Base-by-base conservation (phyloP, 441 rosid species). In the Cnidoscolus chayamansa region DNA sequence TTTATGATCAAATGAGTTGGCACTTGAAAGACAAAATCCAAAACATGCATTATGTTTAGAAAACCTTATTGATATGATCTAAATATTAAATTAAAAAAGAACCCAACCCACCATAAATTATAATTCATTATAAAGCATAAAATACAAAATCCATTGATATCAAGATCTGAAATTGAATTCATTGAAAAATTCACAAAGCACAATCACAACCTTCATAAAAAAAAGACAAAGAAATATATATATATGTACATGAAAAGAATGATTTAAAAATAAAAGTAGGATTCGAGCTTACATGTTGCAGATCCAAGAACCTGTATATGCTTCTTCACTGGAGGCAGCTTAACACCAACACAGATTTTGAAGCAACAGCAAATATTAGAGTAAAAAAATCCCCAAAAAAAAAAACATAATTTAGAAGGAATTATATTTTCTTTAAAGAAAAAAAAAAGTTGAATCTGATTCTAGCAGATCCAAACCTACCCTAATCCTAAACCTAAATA, bases 391-490 rank as follows among this genome's bases (percentile, higher is more conserved):
- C 6, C 7, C 7, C 5, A 31, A 59, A 75, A 79, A 80, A 40
- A 40, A 40, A 40, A 35, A 2, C 79, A 72, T 57, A 66, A 50
- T 16, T 63, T 37, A 71, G 47, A 58, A 54, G n/a, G 57, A 50
- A 56, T 50, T 37, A 4, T 35, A 25, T 25, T 25, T 25, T 25
- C 25, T 25, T 25, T 9, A 19, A 72, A 55, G 10, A 51, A 59
- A 47, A 59, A 40, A 40, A 71, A 25, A 25, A 25, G 25, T 25
- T 25, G 63, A 65, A 71, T 51, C 73, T 59, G 78, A 62, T 50
- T 72, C 74, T 74, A 73, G 62, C 83, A 86, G 91, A 89, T 87
- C 93, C 81, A 84, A 80, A 68, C 85, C 84, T 76, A 80, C 65
- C 79, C 86, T 62, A 76, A 40, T 7, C 45, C 45, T 40, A 40